Evolutionary conservation across 1,139 yeast genomes (phyloP).

Genomic region (Kodamaea arcana): DNA sequence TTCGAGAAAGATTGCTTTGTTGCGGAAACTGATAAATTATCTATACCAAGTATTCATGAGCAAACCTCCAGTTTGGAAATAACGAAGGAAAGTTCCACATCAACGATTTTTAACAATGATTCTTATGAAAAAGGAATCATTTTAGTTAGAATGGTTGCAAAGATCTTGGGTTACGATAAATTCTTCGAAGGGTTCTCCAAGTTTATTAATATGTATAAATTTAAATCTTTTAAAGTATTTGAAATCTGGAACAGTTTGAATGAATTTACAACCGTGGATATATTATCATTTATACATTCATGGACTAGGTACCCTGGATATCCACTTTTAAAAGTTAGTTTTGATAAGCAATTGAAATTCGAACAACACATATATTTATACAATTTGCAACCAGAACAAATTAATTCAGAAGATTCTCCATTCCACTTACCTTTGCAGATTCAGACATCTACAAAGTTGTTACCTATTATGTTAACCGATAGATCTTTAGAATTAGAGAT

Average conservation of each 20-base stretch:
- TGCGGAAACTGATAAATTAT: slow-evolving; percentile 17
- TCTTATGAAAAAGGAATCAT: slow-evolving; percentile 66
- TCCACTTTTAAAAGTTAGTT: slow-evolving; percentile 47
- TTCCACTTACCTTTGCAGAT: slow-evolving; percentile 53
- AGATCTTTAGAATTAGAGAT: slow-evolving; percentile 37
- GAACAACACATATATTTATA: slow-evolving; percentile 52
- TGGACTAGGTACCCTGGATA: slow-evolving; percentile 60
- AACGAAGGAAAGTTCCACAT: slow-evolving; percentile 38
- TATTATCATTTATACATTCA: slow-evolving; percentile 45
- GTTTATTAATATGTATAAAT: slow-evolving; percentile 17
- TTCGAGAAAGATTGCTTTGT: slow-evolving; percentile 39
- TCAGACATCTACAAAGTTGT: slow-evolving; percentile 21
- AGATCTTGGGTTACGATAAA: slow-evolving; percentile 29
- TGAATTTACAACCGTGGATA: slow-evolving; percentile 26
- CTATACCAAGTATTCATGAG: slow-evolving; percentile 24
- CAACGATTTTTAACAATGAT: slow-evolving; percentile 44
- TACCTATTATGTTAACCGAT: slow-evolving; percentile 46
- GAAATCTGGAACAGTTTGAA: slow-evolving; percentile 53
- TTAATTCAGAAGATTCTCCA: slow-evolving; percentile 40
- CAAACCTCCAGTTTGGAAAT: slow-evolving; percentile 27
- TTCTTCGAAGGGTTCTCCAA: slow-evolving; percentile 37
- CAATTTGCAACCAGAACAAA: slow-evolving; percentile 20
- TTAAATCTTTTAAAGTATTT: slow-evolving; percentile 44
- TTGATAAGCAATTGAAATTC: slow-evolving; percentile 20
- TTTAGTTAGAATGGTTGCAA: slow-evolving; percentile 52